Evolutionary conservation across 2,329 filamentous ascomycete species (phyloP), one percentile per base, ranked within the genome.

Genomic region (Botryotinia globosa): DNA sequence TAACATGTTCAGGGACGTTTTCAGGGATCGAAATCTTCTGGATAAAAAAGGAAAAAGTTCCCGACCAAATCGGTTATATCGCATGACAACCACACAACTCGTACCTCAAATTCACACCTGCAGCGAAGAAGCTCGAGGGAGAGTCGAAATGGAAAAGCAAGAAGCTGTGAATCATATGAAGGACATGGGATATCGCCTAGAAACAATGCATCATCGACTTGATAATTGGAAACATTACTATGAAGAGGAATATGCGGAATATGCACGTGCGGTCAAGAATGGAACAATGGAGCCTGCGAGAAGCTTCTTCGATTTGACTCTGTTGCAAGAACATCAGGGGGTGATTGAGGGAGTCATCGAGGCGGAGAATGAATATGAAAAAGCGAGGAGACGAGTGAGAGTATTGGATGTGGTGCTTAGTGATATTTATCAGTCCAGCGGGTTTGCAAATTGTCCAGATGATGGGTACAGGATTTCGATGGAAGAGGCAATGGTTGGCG

Each of bases 391-490:
- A 4, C 54, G 61, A 7, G 74, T 63, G n/a, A 74, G 51, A 32
- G 54, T 61, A 2, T n/a, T 75, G 1, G 72, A 74, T 4, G 44
- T 75, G 8, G 8, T 73, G 12, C 70, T 74, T 14, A 37, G 56
- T 42, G 39, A 62, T 16, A 9, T 34, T 5, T 74, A 75, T 14
- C 74, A 75, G 69, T 71, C 73, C 32, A 77, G 75, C 4, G 45
- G 72, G 0, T 77, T 77, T 64, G 39, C 14, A 1, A 72, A 75
- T 44, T 32, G 72, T 58, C 32, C 39, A 6, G 71, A 77, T 37
- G 76, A 77, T 54, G 76, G 75, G 9, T 77, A 77, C 61, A 66
- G 61, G n/a, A 64, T 71, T 20, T 77, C 75, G 1, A 65, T 73
- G 29, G 76, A 77, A 63, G 56, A 62, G 14, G 70, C 69, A 12